Evolutionary conservation across 1,139 yeast species (phyloP).

Genomic region (Eremothecium cymbalariae): DNA sequence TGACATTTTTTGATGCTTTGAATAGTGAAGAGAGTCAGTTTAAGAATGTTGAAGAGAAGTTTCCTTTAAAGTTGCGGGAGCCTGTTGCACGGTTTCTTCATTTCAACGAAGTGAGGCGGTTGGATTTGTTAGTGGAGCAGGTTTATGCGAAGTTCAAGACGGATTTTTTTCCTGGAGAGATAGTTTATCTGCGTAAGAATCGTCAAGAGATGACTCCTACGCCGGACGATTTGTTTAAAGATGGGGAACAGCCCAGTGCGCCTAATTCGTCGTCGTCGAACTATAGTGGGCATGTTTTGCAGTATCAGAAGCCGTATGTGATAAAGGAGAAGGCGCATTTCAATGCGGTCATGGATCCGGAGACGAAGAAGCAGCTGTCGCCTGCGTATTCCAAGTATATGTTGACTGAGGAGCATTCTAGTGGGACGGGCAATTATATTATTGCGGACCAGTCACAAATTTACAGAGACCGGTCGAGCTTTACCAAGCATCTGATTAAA

Average conservation of each 20-base stretch:
- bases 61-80: constrained; percentile 87
- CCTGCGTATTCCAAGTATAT: constrained; percentile 66
- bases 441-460: constrained; percentile 69
- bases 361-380: constrained; percentile 38
- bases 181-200: constrained; percentile 48
- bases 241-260: neutral
- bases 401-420: constrained; percentile 46
- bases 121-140: constrained; percentile 81
- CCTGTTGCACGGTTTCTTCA: constrained; percentile 81
- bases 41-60: constrained; percentile 63
- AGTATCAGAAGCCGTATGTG: constrained; percentile 40
- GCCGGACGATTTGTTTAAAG: constrained; percentile 6
- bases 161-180: constrained; percentile 90
- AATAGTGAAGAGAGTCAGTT: constrained; percentile 66
- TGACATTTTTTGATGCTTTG: constrained; percentile 83
- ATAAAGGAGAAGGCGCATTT: constrained; percentile 54
- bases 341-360: constrained; percentile 35
- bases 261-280: constrained; percentile 12
- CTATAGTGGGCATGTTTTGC: constrained; percentile 13
- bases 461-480: constrained; percentile 73
- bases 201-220: constrained; percentile 25
- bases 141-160: constrained; percentile 66
- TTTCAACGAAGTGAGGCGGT: constrained; percentile 72
- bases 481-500: constrained; percentile 83
- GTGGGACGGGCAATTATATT: constrained; percentile 40